Evolutionary conservation across 768 basidiomycete species (phyloP).

Genomic region (Wakefieldia striispora): DNA sequence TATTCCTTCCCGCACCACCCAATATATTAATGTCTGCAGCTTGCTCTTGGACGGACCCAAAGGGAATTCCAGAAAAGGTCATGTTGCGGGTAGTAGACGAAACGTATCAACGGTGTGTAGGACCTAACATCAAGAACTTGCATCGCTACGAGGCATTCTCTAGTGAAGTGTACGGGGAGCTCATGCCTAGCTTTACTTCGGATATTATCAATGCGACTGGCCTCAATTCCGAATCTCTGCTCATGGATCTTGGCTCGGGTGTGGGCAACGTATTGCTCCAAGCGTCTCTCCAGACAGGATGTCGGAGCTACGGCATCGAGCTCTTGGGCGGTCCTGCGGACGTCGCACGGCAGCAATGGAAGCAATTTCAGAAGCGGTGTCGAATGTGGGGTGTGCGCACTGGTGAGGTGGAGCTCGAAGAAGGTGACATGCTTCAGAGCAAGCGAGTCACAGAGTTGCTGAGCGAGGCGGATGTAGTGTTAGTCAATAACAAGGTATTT

Average conservation of each 20-base stretch:
- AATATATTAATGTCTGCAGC: slow-evolving; percentile 52
- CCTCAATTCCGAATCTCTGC: slow-evolving; percentile 55
- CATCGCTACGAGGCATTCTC: slow-evolving; percentile 82
- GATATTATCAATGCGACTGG: slow-evolving; percentile 51
- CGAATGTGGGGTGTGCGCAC: slow-evolving; percentile 87
- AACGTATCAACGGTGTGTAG: slow-evolving; percentile 90
- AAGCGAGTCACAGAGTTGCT: slow-evolving; percentile 66
- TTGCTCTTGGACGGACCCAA: slow-evolving; percentile 39
- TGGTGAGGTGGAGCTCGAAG: slow-evolving; percentile 73
- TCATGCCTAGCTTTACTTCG: slow-evolving; percentile 71
- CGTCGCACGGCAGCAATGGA: slow-evolving; percentile 73
- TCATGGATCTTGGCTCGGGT: slow-evolving; percentile 84
- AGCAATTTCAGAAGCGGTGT: slow-evolving; percentile 73
- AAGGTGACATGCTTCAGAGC: slow-evolving; percentile 84
- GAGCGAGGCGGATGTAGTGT: slow-evolving; percentile 81
- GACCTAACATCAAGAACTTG: slow-evolving; percentile 81
- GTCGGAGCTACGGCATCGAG: slow-evolving; percentile 76
- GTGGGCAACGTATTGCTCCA: slow-evolving; percentile 85
- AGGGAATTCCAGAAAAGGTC: slow-evolving; percentile 61
- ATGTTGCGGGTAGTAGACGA: slow-evolving; percentile 81
- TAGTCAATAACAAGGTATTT: slow-evolving; percentile 89
- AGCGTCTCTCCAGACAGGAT: slow-evolving; percentile 77
- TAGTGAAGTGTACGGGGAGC: slow-evolving; percentile 86
- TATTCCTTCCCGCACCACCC: slow-evolving; percentile 41
- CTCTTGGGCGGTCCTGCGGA: slow-evolving; percentile 74